Evolutionary conservation across 2,329 filamentous ascomycete genomes (phyloP).

Genomic region (Fusarium sororula): DNA sequence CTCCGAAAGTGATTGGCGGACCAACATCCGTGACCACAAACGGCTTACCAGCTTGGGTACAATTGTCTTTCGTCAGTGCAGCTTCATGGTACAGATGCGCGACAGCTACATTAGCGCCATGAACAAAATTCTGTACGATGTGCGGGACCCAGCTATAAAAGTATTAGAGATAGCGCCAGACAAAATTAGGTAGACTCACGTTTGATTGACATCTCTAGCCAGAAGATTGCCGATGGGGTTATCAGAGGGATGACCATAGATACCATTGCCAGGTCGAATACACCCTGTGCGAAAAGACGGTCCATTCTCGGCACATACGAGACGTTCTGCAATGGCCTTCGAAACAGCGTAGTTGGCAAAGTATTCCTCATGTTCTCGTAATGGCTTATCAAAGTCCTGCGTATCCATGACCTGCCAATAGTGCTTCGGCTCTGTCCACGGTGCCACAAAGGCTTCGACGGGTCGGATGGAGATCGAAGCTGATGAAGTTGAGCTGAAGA

Average conservation of each 20-base stretch:
- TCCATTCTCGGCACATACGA: not conserved
- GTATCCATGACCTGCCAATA: not conserved
- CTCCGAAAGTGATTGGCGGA: not conserved
- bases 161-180: not conserved
- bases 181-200: not conserved
- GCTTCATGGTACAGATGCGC: conserved; percentile 12
- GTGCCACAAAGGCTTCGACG: not conserved
- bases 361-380: not conserved
- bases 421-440: not conserved
- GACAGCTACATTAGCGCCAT: conserved; percentile 10
- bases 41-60: not conserved
- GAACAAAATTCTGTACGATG: not conserved
- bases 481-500: conserved; percentile 7
- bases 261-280: conserved; percentile 7
- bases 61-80: not conserved
- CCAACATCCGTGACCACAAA: conserved; percentile 1
- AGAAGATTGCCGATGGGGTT: not conserved
- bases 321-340: not conserved
- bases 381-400: not conserved
- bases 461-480: not conserved
- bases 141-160: not conserved
- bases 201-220: not conserved
- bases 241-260: conserved; percentile 3
- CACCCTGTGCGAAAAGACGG: conserved; percentile 4
- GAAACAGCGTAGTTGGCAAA: not conserved